Percentiles rank a stretch among this genome's conserved stretches.
Conservation (phyloP, 192 early-diverging fungal species). For the Martensiomyces pterosporus region DNA sequence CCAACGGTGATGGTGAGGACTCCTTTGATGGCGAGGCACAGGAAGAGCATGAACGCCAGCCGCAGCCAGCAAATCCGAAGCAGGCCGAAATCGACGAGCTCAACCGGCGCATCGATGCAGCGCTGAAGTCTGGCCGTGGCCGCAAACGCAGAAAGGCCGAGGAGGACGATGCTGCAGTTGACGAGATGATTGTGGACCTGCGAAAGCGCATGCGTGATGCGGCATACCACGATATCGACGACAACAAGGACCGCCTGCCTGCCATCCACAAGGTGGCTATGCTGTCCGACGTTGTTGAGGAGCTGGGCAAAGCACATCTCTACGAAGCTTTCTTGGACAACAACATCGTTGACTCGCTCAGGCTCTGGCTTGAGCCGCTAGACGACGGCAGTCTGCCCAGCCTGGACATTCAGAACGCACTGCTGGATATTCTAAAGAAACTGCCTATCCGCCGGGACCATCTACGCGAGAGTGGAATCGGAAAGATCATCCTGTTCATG, state of each 20-base stretch:
- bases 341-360: constrained; percentile 78
- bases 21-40: too few relatives aligned
- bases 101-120: constrained; percentile 39
- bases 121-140: constrained; percentile 30
- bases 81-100: constrained; percentile 46
- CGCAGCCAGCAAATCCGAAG: constrained; percentile 28
- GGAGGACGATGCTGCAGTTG: constrained; percentile 43
- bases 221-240: constrained; percentile 46
- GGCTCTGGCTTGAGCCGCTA: constrained; percentile 87
- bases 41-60: too few relatives aligned
- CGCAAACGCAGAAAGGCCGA: constrained; percentile 47
- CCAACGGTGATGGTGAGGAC: constrained; percentile 1
- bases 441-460: constrained; percentile 72
- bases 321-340: constrained; percentile 79
- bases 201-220: constrained; percentile 51
- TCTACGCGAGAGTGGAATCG: constrained; percentile 76
- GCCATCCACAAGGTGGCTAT: constrained; percentile 51
- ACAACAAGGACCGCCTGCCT: constrained; percentile 48
- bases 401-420: constrained; percentile 79
- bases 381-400: constrained; percentile 83
- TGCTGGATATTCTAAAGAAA: constrained; percentile 68
- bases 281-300: constrained; percentile 43
- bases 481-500: constrained; percentile 84
- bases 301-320: constrained; percentile 51
- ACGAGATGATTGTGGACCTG: constrained; percentile 48